A percentile compares a stretch with the other conserved stretches of the same genome.
phyloP scores from a whole-genome alignment of 352 stramenopile genomes.

The Globisporangium viniferum region DNA sequence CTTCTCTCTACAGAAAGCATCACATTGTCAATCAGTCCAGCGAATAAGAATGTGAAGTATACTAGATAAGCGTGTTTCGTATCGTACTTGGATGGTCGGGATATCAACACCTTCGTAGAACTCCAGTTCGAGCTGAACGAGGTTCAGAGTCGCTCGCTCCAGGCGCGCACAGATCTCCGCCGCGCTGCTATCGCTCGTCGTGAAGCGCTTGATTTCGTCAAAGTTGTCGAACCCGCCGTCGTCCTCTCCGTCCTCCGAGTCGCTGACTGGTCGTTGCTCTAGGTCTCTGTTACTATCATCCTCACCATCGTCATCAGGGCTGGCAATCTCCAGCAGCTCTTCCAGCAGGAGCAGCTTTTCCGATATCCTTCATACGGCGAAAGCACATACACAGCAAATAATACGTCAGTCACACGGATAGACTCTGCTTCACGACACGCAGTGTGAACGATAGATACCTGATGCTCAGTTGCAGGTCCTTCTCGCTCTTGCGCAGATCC shows the following conservation, averaged over 20 bases:
- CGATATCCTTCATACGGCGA: conserved; percentile 31
- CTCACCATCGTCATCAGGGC: conserved; percentile 27
- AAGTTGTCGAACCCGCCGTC: conserved; percentile 80
- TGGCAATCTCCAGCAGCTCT: conserved; percentile 66
- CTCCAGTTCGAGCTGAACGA: conserved; percentile 77
- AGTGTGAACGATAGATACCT: conserved; percentile 13
- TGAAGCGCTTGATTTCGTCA: conserved; percentile 38
- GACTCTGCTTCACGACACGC: background rate
- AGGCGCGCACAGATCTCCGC: conserved; percentile 67
- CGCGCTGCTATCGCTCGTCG: conserved; percentile 27
- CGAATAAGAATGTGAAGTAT: background rate
- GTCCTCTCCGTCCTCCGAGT: conserved; percentile 25
- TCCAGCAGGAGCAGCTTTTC: conserved; percentile 78
- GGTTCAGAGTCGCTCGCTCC: conserved; percentile 66
- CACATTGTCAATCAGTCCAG: background rate
- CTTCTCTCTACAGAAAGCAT: conserved; percentile 35
- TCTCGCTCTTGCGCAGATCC: conserved; percentile 44
- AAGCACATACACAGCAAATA: background rate
- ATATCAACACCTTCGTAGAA: conserved; percentile 73
- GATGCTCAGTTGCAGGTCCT: conserved; percentile 62
- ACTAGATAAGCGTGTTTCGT: background rate
- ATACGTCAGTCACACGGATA: background rate
- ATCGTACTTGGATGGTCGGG: conserved; percentile 53
- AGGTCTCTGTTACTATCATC: conserved; percentile 13
- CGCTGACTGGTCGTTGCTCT: background rate